phyloP scores from a whole-genome alignment of 2,329 filamentous ascomycete genomes.

The Penicillium aurantiogriseum region DNA sequence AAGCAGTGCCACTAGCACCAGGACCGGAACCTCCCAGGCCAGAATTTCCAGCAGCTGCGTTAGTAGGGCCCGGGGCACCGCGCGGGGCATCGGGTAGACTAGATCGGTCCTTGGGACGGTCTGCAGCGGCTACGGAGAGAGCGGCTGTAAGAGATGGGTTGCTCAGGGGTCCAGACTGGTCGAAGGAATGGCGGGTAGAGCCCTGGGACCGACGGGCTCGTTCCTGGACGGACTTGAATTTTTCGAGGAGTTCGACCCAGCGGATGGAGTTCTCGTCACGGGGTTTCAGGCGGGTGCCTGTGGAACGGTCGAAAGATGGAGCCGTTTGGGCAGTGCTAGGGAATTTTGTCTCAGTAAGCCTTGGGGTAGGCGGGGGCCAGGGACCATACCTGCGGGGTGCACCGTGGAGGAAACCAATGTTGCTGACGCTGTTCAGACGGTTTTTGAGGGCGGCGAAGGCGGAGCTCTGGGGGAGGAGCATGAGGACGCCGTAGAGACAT shows the following conservation, averaged over 20 bases:
- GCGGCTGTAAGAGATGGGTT: constrained; percentile 34
- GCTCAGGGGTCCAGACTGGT: constrained; percentile 53
- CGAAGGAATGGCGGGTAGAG: constrained; percentile 43
- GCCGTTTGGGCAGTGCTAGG: constrained; percentile 18
- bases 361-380: not conserved
- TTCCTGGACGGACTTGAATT: constrained; percentile 90
- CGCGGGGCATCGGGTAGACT: constrained; percentile 36
- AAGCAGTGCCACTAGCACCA: constrained; percentile 46
- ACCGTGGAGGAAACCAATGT: constrained; percentile 90
- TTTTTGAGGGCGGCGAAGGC: constrained; percentile 97
- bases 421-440: constrained; percentile 91
- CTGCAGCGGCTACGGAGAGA: constrained; percentile 30
- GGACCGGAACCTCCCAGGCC: constrained; percentile 18
- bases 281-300: constrained; percentile 70
- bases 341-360: constrained; percentile 2
- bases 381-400: constrained; percentile 69
- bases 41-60: constrained; percentile 42
- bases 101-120: constrained; percentile 32
- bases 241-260: constrained; percentile 90
- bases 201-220: constrained; percentile 69
- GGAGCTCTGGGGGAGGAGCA: constrained; percentile 97
- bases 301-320: constrained; percentile 64
- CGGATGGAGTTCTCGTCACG: constrained; percentile 81
- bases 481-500: constrained; percentile 92
- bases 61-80: constrained; percentile 19